Base-by-base conservation (phyloP, 495 filamentous ascomycete species). In the Xylona heveae region DNA sequence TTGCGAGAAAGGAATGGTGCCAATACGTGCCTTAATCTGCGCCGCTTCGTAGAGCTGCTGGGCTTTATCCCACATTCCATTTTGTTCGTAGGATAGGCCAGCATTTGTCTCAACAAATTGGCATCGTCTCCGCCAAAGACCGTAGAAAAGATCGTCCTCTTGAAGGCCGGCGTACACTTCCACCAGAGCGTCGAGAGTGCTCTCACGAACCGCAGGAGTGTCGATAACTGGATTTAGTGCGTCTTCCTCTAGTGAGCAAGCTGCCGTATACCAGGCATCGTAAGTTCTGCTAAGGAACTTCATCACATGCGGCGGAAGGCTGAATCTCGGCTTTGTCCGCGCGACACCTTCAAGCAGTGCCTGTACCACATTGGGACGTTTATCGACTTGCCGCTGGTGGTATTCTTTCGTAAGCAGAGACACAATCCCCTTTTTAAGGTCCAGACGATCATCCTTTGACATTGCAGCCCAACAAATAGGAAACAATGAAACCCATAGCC, bases 11-110 rank as follows among this genome's bases (percentile, higher is more conserved):
- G 90, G 84, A 38, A 93, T 68, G 9, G 77, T 75, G 19, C 83
- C 85, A 1, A 81, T 93, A 22, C 90, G 68, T 26, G 90, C 85
- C 50, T 93, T 99, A 48, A 94, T 84, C 52, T 95, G 90, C 0
- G 88, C 90, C 26, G 69, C 72, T 47, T 99, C 90, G 51, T 94
- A 99, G 55, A 93, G 74, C 41, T 75, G 71, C 51, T 95, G 90
- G 8, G 90, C 78, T 47, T 93, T 93, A 40, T 94, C 88, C 88
- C 90, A 99, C 76, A 94, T 91, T 16, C 90, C 90, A 43, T 88
- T 84, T 46, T 99, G 90, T 53, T 99, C 90, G 42, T 91, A 99
- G 0, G 90, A 99, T 6, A 99, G 55, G 0, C 83, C 90, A 16
- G 85, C 76, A 42, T 95, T 99, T 7, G 85, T 94, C 54, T 95